Base-by-base conservation (phyloP, 495 filamentous ascomycete genomes). In the Schizothecium vesticola region DNA sequence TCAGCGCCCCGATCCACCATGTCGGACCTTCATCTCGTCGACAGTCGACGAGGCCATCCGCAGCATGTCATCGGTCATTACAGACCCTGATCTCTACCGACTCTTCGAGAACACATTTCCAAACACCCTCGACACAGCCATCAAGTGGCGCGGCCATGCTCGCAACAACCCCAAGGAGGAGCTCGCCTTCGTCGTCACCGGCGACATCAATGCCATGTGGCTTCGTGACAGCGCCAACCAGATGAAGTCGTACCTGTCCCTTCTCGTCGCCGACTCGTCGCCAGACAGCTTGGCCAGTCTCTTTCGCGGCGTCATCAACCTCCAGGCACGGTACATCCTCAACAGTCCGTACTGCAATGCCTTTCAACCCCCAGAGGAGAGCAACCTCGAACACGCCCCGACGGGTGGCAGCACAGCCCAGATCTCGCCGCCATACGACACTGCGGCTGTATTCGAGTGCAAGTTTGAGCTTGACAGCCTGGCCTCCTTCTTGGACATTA, bases 181-280 rank as follows among this genome's bases (percentile, higher is more conserved):
- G 64, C 79, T 84, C 29, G 77, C 82, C 59, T 84, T 85, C 64
- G 67, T 84, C 65, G 79, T 79, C 56, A 84, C 81, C 1, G 81
- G 81, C 26, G 92, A 97, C 76, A 96, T 97, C 77, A 80, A 87
- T 74, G 88, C 88, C 61, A 90, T 90, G 87, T 91, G 89, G 89
- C 79, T 91, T 59, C 82, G 89, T 28, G 89, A 90, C 72, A 87
- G 84, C 26, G 84, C 88, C 31, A 90, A 90, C 73, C 88, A 91
- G 73, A 77, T 91, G 72, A 84, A 88, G 66, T 85, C 83, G 31
- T 91, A 91, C 74, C 81, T 86, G 31, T 78, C 85, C 0, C 68
- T 90, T 1, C 76, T 90, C 5, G 80, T 80, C 22, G 77, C 85
- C 12, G 78, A 79, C 61, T 67, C 74, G 16, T 76, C 77, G n/a